Evolutionary conservation across 2,329 filamentous ascomycete species (phyloP), one percentile per base, ranked within the genome.

Genomic region (Cyanodermella asteris): DNA sequence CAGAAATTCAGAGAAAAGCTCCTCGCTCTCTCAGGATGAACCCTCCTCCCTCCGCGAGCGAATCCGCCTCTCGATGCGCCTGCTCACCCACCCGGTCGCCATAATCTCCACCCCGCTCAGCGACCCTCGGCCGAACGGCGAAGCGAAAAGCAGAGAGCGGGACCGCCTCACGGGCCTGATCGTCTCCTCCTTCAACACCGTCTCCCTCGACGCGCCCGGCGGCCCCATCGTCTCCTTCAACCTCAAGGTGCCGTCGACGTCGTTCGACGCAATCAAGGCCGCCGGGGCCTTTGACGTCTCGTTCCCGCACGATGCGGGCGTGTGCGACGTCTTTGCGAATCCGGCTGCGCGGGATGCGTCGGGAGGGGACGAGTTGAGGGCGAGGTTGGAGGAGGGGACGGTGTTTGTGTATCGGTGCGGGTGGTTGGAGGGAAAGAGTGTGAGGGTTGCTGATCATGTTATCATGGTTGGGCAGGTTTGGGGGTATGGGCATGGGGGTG

Each of bases 191-290:
- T 59, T 72, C 42, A 66, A 48, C 31, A 64, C 63, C 4, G 60
- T 71, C 9, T 57, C 61, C 0, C 45, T 71, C 3, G 38, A 50
- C 16, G 65, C 66, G 2, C n/a, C n/a, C n/a, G n/a, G n/a, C n/a
- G 34, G 40, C 2, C 61, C 65, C 0, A 50, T 63, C n/a, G 49
- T 71, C 14, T 64, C 61, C 1, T 71, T 72, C 51, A 72, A 71
- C 32, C 51, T 71, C 28, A 57, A 56, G 25, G 36, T 53, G 2
- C 61, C 62, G 2, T 69, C 64, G 1, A 49, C 56, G 18, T 68
- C 64, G 1, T 52, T 64, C 23, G 49, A 55, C 26, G 61, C 61
- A 5, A 59, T 71, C 6, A 36, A 42, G 20, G 32, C 34, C 12
- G 55, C 53, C 1, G 39, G 44, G 4, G 37, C 46, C 1, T 60